Conservation (phyloP, 208 protist species). For the Crithidia expoeki region DNA sequence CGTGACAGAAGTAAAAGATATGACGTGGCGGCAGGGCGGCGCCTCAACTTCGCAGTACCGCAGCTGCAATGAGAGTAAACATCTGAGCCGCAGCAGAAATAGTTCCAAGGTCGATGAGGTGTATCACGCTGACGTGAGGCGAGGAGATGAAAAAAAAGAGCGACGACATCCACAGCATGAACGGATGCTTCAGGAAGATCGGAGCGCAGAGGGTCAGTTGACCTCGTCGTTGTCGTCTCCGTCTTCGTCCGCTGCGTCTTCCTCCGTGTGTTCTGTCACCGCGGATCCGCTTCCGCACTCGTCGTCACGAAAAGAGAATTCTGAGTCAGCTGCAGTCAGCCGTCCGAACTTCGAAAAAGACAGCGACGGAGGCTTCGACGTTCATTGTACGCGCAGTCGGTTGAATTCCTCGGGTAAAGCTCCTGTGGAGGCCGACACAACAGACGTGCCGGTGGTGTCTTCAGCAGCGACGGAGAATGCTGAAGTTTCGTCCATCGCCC, state of each 20-base stretch:
- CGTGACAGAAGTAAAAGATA: neutral
- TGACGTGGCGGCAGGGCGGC: neutral
- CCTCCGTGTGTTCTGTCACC: neutral
- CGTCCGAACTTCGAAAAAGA: neutral
- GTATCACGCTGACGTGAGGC: neutral
- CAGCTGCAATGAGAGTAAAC: neutral
- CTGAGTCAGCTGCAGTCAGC: neutral
- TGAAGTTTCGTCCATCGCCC: conserved; percentile 10
- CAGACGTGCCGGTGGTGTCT: neutral
- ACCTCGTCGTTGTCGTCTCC: neutral
- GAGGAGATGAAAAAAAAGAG: neutral
- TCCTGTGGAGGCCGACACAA: neutral
- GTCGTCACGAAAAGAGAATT: neutral
- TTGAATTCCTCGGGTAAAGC: neutral
- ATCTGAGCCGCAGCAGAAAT: neutral
- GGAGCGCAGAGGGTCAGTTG: neutral
- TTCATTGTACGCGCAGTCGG: neutral
- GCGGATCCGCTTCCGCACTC: neutral
- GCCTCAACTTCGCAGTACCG: neutral
- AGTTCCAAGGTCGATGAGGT: neutral
- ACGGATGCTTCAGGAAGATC: neutral
- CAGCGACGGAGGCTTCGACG: neutral
- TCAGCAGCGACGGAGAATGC: neutral
- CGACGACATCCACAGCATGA: neutral
- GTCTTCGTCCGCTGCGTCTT: neutral